Base-by-base conservation (phyloP, 495 filamentous ascomycete species). In the Aeminium ludgeri region DNA sequence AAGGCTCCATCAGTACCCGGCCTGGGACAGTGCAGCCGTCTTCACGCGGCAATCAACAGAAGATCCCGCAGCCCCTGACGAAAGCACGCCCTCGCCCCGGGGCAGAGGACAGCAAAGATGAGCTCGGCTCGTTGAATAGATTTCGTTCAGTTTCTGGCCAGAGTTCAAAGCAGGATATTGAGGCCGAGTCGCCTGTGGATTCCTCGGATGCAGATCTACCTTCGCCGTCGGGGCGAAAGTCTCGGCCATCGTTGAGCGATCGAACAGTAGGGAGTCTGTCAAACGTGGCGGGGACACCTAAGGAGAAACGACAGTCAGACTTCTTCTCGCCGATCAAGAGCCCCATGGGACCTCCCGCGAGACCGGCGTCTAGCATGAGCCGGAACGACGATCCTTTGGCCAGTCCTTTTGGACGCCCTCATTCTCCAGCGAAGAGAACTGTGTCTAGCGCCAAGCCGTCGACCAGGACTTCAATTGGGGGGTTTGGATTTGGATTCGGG, bases 231-330 rank as follows among this genome's bases (percentile, higher is more conserved):
- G 20, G 54, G 12, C 40, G 50, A 43, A 55, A 57, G 38, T 44
- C 52, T 10, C 29, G 60, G 17, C 70, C 73, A 17, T 82, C 78
- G 1, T 57, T 83, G 17, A 77, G 74, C 11, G 78, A 83, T 36
- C 62, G 78, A 30, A 79, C 78, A 10, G 72, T 79, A 27, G 76
- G 80, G 45, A 79, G 74, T 0, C 56, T 83, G 10, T 64, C 77
- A 20, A 64, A 67, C 34, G 65, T 82, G 16, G 72, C 78, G 2
- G 65, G 74, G 1, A 79, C 78, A 13, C 78, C 78, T 6, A 69
- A 65, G 1, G 59, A 69, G n/a, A 61, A 66, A 43, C 59, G 73
- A 42, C 61, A 62, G 41, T 77, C 75, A 8, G 73, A 66, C 50
- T 78, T 82, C 57, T 80, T 74, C 55, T 64, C 61, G 40, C 56